Evolutionary conservation across 306 rosid genomes (phyloP), one percentile per base, ranked within the genome.

Genomic region (Trifolium fragiferum): DNA sequence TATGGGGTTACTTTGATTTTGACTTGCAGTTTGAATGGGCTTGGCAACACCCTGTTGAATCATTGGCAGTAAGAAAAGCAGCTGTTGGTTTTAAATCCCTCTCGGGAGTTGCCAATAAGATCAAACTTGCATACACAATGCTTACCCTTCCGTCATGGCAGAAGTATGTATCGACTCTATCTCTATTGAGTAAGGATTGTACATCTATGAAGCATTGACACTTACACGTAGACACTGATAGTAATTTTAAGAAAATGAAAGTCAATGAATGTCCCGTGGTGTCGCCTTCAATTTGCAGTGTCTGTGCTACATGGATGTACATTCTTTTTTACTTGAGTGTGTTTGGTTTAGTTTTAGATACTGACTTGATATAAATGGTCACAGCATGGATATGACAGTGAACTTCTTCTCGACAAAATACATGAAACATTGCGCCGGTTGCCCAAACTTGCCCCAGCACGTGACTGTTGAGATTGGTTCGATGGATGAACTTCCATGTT

Each of bases 11-110:
- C 64, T 40, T 76, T 69, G 62, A 67, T 60, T 81, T 63, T 76
- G 67, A 74, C 7, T 49, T 89, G 86, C 93, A 94, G 98, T 94
- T 94, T 83, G 99, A 92, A 86, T 94, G 99, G 99, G 99, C 99
- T 7, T 94, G 98, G 99, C 99, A 94, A 83, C 97, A 94, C 78
- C 99, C 99, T 15, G 87, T 68, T 30, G 89, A 88, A 81, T 94
- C 98, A 9, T 78, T 90, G 86, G 98, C 97, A 0, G 99, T 94
- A 44, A 90, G 98, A 84, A 85, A 86, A 69, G 93, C 96, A 44
- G 98, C 99, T 62, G 89, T 85, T 27, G 76, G 50, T 73, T 94
- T 94, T 75, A 94, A 92, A 84, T 87, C 98, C 63, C 89, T 90
- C 8, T 90, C 98, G 8, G 99, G 99, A 72, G 27, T 92, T 53